phyloP scores from a whole-genome alignment of 768 basidiomycete genomes.

The Lactifluus piperatus region DNA sequence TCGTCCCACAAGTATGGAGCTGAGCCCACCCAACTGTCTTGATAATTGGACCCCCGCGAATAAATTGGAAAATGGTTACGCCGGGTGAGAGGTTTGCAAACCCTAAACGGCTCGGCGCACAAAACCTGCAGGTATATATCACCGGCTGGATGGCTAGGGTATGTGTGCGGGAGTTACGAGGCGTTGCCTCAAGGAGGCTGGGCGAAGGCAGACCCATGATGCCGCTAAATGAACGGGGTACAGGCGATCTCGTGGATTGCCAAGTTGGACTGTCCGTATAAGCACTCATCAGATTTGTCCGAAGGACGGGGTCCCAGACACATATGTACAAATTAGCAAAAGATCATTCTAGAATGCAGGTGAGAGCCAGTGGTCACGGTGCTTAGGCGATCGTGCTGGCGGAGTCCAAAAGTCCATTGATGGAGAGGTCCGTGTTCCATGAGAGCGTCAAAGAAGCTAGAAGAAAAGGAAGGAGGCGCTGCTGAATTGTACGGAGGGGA shows the following conservation, averaged over 20 bases:
- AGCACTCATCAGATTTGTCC: slow-evolving; percentile 2
- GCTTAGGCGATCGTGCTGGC: slow-evolving; percentile 6
- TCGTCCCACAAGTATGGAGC: not conserved
- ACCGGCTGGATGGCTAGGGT: not conserved
- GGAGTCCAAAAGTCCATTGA: slow-evolving; percentile 1
- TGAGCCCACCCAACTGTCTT: not conserved
- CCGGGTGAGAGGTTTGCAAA: not conserved
- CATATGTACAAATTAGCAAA: slow-evolving; percentile 3
- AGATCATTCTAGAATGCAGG: slow-evolving; percentile 2
- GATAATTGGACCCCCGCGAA: not conserved
- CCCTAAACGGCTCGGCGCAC: not conserved
- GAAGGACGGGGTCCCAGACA: not conserved
- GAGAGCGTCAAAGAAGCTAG: not conserved
- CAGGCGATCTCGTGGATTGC: not conserved
- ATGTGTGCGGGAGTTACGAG: not conserved
- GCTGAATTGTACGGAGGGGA: not conserved
- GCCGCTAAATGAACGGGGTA: slow-evolving; percentile 5
- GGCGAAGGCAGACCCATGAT: not conserved
- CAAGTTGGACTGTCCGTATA: not conserved
- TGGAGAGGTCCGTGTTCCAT: not conserved
- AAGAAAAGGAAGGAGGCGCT: not conserved
- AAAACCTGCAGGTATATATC: not conserved
- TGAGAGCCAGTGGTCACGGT: not conserved
- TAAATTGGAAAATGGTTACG: not conserved
- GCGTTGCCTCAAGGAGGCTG: not conserved